These are phyloP conservation scores for Backusella macrospora DNA, from an alignment of 192 early-diverging fungal genomes.

Conservation along the genomic window DNA sequence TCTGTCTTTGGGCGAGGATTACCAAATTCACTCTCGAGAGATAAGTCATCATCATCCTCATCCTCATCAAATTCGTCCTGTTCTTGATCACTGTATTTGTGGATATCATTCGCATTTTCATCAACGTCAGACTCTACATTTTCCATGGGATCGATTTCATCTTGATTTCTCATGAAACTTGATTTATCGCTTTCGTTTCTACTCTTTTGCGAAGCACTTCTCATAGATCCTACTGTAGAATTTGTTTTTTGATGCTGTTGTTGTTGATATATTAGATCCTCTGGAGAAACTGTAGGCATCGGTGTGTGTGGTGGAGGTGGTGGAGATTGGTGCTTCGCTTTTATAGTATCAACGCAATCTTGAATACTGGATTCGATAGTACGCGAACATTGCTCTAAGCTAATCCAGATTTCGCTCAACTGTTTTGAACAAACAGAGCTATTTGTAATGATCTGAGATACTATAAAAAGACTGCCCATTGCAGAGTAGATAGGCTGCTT, in stretches of 20 bases:
- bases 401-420: neutral
- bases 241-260: neutral
- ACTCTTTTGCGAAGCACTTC: neutral
- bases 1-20: neutral
- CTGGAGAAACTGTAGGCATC: neutral
- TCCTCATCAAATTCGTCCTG: neutral
- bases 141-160: neutral
- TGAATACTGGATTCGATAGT: neutral
- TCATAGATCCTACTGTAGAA: neutral
- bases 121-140: neutral
- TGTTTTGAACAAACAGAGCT: neutral
- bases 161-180: neutral
- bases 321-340: neutral
- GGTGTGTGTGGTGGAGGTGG: neutral
- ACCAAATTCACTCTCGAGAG: neutral
- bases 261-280: neutral
- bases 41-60: neutral
- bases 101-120: neutral
- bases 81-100: neutral
- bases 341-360: neutral
- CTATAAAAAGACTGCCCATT: slow-evolving; percentile 32
- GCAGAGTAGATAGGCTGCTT: slow-evolving; percentile 33
- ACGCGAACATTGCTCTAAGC: neutral
- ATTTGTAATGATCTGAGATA: slow-evolving; percentile 33
- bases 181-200: neutral